Conservation (phyloP, 306 rosid genomes). For the Coriaria nepalensis region DNA sequence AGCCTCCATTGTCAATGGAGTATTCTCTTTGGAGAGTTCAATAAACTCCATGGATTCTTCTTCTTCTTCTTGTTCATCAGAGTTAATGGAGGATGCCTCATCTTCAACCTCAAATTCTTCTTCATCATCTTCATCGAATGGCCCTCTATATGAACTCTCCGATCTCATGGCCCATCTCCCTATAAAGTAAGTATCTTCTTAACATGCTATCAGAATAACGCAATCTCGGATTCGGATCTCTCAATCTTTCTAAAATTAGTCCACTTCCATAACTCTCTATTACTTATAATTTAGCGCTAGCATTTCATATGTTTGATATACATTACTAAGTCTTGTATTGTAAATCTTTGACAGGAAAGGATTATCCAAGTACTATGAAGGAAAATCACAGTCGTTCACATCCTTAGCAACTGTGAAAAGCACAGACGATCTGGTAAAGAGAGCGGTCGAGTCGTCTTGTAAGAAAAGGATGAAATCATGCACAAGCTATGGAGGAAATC, state of each 20-base stretch:
- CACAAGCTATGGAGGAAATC: constrained; percentile 56
- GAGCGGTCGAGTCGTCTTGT: constrained; percentile 10
- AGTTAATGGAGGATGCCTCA: constrained; percentile 47
- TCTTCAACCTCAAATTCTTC: constrained; percentile 8
- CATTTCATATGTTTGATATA: background rate
- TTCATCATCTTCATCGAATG: constrained; percentile 18
- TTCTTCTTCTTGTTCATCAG: constrained; percentile 44
- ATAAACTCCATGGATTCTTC: constrained; percentile 16
- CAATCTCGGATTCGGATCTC: background rate
- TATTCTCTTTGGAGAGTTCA: constrained; percentile 26
- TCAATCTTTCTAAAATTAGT: background rate
- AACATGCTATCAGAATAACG: background rate
- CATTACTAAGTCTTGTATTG: background rate
- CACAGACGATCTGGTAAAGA: constrained; percentile 77
- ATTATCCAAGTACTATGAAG: constrained; percentile 60
- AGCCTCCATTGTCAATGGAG: constrained; percentile 6
- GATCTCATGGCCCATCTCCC: constrained; percentile 80
- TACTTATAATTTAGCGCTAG: too few relatives aligned
- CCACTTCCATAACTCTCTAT: background rate
- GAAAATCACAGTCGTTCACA: constrained; percentile 72
- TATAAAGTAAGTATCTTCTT: constrained; percentile 37
- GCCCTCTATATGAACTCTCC: constrained; percentile 55
- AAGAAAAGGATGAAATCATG: constrained; percentile 43
- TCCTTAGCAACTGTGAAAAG: constrained; percentile 44
- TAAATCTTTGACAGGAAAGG: constrained; percentile 55